A percentile compares a stretch with the other conserved stretches of the same genome.
Conservation (phyloP, 768 basidiomycete species). For the Macrocybe gigantea region DNA sequence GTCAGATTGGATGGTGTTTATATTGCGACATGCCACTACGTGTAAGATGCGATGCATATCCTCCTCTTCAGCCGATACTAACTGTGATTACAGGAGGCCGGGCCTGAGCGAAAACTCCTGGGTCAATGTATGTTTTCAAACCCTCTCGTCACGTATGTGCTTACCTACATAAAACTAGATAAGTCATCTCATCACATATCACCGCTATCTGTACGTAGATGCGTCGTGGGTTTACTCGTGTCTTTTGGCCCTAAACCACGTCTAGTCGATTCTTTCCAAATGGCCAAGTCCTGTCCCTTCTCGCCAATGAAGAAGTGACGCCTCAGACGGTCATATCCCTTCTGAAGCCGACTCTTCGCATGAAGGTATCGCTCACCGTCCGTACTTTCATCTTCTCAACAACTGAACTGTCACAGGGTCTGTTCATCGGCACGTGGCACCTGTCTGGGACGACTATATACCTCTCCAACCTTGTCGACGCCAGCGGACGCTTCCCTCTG, state of each 20-base stretch:
- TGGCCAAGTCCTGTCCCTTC: conserved; percentile 79
- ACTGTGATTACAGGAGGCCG: conserved; percentile 41
- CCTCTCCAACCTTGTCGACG: conserved; percentile 62
- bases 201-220: conserved; percentile 73
- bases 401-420: conserved; percentile 40
- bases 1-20: conserved; percentile 85
- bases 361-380: conserved; percentile 47
- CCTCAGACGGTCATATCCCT: conserved; percentile 72
- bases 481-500: conserved; percentile 33
- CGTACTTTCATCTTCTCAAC: not conserved
- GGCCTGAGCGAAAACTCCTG: conserved; percentile 82
- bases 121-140: conserved; percentile 60
- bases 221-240: too few species aligned
- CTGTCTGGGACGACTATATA: conserved; percentile 57
- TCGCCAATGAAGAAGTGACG: conserved; percentile 71
- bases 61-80: conserved; percentile 5
- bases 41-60: conserved; percentile 39
- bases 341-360: conserved; percentile 70
- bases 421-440: conserved; percentile 67
- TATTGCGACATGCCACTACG: conserved; percentile 86
- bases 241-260: not conserved
- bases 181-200: conserved; percentile 85
- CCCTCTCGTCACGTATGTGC: not conserved
- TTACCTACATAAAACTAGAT: conserved; percentile 34
- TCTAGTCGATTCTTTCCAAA: conserved; percentile 80